These are phyloP conservation scores for Trypanosoma vivax DNA, from an alignment of 208 protist species.

Conservation along the genomic window DNA sequence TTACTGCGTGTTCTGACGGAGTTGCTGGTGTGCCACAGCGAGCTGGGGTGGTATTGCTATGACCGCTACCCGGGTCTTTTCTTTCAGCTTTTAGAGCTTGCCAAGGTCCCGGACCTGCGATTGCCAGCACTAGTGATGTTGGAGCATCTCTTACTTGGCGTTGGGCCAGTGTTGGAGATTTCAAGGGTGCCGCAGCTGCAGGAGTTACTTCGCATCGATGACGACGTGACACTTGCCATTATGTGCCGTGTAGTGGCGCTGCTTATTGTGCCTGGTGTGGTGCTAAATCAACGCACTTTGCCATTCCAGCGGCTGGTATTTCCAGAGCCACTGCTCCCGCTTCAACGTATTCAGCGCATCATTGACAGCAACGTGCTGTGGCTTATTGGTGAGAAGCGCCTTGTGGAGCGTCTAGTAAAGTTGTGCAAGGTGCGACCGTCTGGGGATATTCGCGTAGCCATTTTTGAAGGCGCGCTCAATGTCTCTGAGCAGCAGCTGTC, in stretches of 20 bases:
- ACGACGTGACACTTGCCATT: slow-evolving; percentile 33
- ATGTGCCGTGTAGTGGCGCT: slow-evolving; percentile 65
- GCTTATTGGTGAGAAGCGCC: slow-evolving; percentile 46
- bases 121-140: slow-evolving; percentile 37
- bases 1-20: slow-evolving; percentile 51
- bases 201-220: slow-evolving; percentile 31
- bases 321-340: slow-evolving; percentile 43
- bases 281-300: slow-evolving; percentile 34
- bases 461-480: too few species aligned
- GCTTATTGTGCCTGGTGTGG: slow-evolving; percentile 53
- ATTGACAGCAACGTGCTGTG: slow-evolving; percentile 82
- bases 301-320: slow-evolving; percentile 35
- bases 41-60: slow-evolving; percentile 72
- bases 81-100: slow-evolving; percentile 67
- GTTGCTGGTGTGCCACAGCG: slow-evolving; percentile 54
- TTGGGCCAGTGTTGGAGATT: slow-evolving; percentile 77
- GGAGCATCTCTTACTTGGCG: slow-evolving; percentile 62
- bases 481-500: too few species aligned
- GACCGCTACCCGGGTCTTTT: slow-evolving; percentile 68
- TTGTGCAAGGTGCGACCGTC: slow-evolving; percentile 52
- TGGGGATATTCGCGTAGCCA: slow-evolving; percentile 12
- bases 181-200: slow-evolving; percentile 44
- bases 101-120: slow-evolving; percentile 26
- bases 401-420: slow-evolving; percentile 47
- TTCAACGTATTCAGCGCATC: slow-evolving; percentile 62